These are phyloP conservation scores for Pseudocercospora fijiensis DNA, from an alignment of 2,329 filamentous ascomycete species.

Conservation along the genomic window DNA sequence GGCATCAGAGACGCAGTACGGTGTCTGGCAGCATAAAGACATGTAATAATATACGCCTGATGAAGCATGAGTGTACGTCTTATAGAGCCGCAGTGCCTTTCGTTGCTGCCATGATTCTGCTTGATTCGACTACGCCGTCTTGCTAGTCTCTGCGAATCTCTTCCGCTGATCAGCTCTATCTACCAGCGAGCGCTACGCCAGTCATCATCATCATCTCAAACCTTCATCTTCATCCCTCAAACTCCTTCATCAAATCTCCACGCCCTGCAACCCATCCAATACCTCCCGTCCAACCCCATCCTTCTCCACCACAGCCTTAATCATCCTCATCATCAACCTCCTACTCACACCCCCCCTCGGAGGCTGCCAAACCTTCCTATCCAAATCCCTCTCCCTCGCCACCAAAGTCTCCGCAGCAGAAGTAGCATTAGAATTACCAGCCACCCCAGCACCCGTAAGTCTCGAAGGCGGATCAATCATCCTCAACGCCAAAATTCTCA, in stretches of 20 bases:
- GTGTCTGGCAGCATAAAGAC: not conserved
- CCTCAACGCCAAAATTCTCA: constrained; percentile 45
- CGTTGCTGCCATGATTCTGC: not conserved
- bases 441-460: constrained; percentile 50
- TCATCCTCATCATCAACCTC: constrained; percentile 68
- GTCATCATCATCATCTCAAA: no score
- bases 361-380: constrained; percentile 72
- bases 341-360: constrained; percentile 81
- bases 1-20: not conserved
- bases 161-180: not conserved
- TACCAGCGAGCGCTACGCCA: no score
- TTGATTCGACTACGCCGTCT: no score
- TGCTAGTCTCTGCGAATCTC: no score
- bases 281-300: constrained; percentile 85
- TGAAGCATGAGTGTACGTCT: not conserved
- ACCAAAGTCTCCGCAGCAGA: constrained; percentile 44
- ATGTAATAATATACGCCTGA: not conserved
- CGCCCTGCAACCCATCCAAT: constrained; percentile 73
- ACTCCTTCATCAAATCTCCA: constrained; percentile 52
- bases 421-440: constrained; percentile 43
- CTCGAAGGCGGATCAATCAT: constrained; percentile 53
- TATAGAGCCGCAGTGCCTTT: not conserved
- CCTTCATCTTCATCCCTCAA: no score
- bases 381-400: constrained; percentile 52
- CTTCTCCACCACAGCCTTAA: constrained; percentile 71